phyloP scores from a whole-genome alignment of 2,329 filamentous ascomycete genomes.

The Aplosporella prunicola region DNA sequence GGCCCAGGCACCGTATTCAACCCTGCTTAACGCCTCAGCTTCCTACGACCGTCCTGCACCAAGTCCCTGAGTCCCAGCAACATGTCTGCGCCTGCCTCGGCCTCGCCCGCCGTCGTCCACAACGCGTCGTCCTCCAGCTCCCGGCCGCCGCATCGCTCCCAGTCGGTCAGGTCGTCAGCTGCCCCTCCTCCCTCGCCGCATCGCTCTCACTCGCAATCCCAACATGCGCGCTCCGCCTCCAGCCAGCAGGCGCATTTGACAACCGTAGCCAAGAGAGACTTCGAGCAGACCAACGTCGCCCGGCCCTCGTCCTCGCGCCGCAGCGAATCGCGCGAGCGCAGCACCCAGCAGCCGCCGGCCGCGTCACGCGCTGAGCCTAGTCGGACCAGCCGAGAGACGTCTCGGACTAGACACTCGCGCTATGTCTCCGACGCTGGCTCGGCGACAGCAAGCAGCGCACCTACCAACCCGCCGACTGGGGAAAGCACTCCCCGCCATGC shows the following conservation, averaged over 20 bases:
- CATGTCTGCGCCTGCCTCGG: conserved; percentile 29
- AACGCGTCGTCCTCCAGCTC: conserved; percentile 19
- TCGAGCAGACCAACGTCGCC: conserved; percentile 61
- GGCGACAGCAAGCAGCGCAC: conserved; percentile 23
- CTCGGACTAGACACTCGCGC: conserved; percentile 28
- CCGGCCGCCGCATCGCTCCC: conserved; percentile 27
- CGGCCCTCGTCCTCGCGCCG: conserved; percentile 46
- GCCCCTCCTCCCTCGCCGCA: conserved; percentile 21
- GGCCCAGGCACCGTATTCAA: conserved; percentile 1
- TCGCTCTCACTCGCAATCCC: conserved; percentile 27
- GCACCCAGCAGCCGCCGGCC: conserved; percentile 28
- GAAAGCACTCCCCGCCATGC: conserved; percentile 14
- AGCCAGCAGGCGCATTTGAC: conserved; percentile 39
- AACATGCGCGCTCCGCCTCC: conserved; percentile 18
- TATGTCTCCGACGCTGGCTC: conserved; percentile 39
- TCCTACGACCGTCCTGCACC: conserved; percentile 10
- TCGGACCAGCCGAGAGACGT: conserved; percentile 23
- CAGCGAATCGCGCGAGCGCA: conserved; percentile 56
- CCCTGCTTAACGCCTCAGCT: conserved; percentile 10
- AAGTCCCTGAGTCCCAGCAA: conserved; percentile 22
- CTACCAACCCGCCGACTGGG: conserved; percentile 28
- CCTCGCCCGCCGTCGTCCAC: conserved; percentile 36
- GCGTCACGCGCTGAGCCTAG: conserved; percentile 47
- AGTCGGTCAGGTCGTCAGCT: conserved; percentile 20
- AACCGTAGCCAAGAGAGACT: conserved; percentile 56